Evolutionary conservation across 768 basidiomycete genomes (phyloP).

Genomic region (Suillus brevipes): DNA sequence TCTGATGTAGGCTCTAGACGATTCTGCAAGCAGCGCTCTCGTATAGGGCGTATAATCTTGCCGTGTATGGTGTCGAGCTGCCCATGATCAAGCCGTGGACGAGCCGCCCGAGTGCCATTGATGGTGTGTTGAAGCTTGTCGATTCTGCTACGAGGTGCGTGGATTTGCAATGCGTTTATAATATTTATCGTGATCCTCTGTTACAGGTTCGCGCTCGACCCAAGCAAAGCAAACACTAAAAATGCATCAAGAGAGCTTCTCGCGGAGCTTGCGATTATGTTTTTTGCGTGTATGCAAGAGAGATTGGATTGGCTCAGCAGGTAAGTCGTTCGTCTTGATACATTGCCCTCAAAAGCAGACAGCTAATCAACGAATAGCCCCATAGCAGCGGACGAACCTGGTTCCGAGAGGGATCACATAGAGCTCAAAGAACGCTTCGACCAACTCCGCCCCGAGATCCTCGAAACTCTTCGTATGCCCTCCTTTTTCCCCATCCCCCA

Average conservation of each 20-base stretch:
- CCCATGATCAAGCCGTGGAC: constrained; percentile 85
- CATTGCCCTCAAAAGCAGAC: background rate
- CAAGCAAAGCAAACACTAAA: constrained; percentile 2
- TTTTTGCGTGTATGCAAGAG: constrained; percentile 70
- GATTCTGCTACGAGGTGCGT: constrained; percentile 48
- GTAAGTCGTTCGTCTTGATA: constrained; percentile 31
- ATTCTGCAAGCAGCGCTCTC: constrained; percentile 71
- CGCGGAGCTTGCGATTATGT: constrained; percentile 59
- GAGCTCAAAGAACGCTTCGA: constrained; percentile 68
- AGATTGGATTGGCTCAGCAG: constrained; percentile 68
- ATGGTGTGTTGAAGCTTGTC: constrained; percentile 71
- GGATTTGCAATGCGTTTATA: background rate
- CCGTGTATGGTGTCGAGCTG: constrained; percentile 75
- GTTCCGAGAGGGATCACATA: constrained; percentile 53
- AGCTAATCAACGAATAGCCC: constrained; percentile 35
- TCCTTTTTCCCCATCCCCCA: background rate
- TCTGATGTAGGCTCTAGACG: constrained; percentile 43
- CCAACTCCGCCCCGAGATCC: constrained; percentile 69
- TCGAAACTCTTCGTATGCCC: constrained; percentile 76
- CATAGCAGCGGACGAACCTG: constrained; percentile 46
- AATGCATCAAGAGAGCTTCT: constrained; percentile 42
- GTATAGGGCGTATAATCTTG: constrained; percentile 69
- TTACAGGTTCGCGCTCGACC: constrained; percentile 2
- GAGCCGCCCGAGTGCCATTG: constrained; percentile 64
- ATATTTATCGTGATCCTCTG: background rate